Percentiles rank a stretch among this genome's conserved stretches.
Conservation (phyloP, 2,329 filamentous ascomycete species). For the Ophiocordyceps robertsii region DNA sequence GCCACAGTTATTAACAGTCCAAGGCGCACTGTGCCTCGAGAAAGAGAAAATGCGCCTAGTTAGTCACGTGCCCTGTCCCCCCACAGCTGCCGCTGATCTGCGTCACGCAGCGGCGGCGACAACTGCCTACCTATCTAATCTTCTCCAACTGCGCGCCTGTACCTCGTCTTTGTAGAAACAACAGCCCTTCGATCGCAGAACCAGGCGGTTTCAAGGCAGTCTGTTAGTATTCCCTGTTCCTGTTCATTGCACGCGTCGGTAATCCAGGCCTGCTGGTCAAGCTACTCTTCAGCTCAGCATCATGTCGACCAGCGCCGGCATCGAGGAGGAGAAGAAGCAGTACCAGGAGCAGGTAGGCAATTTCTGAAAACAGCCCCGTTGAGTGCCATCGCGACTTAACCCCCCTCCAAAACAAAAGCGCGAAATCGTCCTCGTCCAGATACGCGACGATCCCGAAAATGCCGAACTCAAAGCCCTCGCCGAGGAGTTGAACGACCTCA, state of each 20-base stretch:
- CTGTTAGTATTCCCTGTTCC: no score
- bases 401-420: conserved; percentile 36
- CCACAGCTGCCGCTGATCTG: no score
- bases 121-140: no score
- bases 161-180: no score
- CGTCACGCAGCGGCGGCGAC: no score
- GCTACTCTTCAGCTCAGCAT: neutral
- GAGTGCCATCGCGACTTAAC: conserved; percentile 5
- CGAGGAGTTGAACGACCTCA: conserved; percentile 68
- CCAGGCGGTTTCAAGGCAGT: no score
- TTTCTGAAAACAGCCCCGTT: neutral
- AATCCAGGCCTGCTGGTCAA: neutral
- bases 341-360: conserved; percentile 42
- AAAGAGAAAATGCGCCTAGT: no score
- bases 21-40: no score
- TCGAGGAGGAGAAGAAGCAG: conserved; percentile 38
- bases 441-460: conserved; percentile 71
- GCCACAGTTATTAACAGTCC: no score
- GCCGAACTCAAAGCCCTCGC: conserved; percentile 64
- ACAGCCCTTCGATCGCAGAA: no score
- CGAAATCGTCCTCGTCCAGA: conserved; percentile 61
- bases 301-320: conserved; percentile 22
- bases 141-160: no score
- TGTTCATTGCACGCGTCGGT: neutral
- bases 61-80: no score